A percentile compares a stretch with the other conserved stretches of the same genome.
Evolutionary conservation across 352 stramenopile species (phyloP).

Genomic region (Phytopythium vexans): DNA sequence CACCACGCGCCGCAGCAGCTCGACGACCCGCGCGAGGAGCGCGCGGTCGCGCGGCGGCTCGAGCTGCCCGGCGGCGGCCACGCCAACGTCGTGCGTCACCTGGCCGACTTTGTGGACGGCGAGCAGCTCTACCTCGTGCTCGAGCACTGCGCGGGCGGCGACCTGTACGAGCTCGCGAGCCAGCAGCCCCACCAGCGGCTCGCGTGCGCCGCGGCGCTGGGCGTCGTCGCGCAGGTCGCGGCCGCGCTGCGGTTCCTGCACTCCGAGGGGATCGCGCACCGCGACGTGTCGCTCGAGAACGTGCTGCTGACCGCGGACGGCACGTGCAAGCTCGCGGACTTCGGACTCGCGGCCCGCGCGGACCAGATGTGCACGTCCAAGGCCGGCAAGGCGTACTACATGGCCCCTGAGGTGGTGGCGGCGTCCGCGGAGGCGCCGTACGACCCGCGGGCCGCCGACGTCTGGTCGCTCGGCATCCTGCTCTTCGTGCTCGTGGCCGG

Average conservation of each 20-base stretch:
- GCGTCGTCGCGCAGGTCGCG: constrained; percentile 15
- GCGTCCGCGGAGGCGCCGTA: constrained; percentile 23
- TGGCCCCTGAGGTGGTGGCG: constrained; percentile 24
- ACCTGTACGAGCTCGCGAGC: constrained; percentile 18
- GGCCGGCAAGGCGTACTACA: constrained; percentile 34
- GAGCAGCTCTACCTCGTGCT: constrained; percentile 23
- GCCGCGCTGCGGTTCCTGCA: constrained; percentile 7
- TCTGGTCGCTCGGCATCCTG: constrained; percentile 51
- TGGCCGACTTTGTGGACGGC: constrained; percentile 3
- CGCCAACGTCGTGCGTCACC: too few relatives aligned
- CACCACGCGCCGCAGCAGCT: constrained; percentile 12
- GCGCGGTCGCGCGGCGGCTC: constrained; percentile 22
- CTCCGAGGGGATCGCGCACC: constrained; percentile 17
- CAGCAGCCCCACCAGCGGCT: constrained; percentile 2
- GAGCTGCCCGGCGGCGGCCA: too few relatives aligned
- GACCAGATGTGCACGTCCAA: constrained; percentile 10
- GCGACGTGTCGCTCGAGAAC: constrained; percentile 41
- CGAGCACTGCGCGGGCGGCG: constrained; percentile 31
- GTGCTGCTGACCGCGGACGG: constrained; percentile 23
- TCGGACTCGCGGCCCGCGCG: constrained; percentile 25
- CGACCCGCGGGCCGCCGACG: constrained; percentile 16
- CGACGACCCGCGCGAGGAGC: constrained; percentile 38
- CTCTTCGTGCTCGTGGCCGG: constrained; percentile 46
- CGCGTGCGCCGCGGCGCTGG: constrained; percentile 9
- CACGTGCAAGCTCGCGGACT: constrained; percentile 35